Base-by-base conservation (phyloP, 1,139 yeast genomes). In the Ogataea hybrid region DNA sequence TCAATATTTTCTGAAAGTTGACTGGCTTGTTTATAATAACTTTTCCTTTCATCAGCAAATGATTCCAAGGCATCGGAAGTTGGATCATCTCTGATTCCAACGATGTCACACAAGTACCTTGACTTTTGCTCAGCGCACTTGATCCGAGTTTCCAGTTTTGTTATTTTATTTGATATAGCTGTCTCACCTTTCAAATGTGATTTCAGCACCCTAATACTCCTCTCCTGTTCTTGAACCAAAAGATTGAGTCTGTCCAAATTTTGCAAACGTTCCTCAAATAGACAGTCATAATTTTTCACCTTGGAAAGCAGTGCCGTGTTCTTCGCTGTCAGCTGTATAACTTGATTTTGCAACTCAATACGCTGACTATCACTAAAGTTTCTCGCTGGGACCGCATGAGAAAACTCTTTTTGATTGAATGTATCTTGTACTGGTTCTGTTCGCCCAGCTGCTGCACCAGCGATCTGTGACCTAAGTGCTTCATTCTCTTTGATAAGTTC, bases 251-350 rank as follows among this genome's bases (percentile, higher is more conserved):
- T 69, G 7, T 73, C 66, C 34, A 81, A 65, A 44, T 79, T 78
- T 3, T 75, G 64, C 44, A 82, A 67, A 52, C 79, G 81, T 35
- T 75, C 69, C 43, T 75, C 68, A 67, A 82, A 72, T 40, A 80
- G 67, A 3, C 79, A 74, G 53, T 80, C 81, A 46, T 79, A 70
- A 32, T 72, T 71, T 1, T 50, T 58, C 16, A 75, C 48, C 50
- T 73, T 73, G 11, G 66, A 64, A 28, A 61, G 65, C 47, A 79
- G 59, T 5, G 53, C 52, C 3, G 61, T 44, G 48, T 78, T 77
- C 47, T 81, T 81, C 39, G 71, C 65, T 37, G 69, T 70, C 41
- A 78, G 59, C 11, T 47, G 42, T 10, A 47, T 16, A 7, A 56
- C 22, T 27, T 47, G 37, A 35, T 54, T 54, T 25, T 54, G 55